Evolutionary conservation across 2,329 filamentous ascomycete genomes (phyloP).

Genomic region (Esteya vermicola): DNA sequence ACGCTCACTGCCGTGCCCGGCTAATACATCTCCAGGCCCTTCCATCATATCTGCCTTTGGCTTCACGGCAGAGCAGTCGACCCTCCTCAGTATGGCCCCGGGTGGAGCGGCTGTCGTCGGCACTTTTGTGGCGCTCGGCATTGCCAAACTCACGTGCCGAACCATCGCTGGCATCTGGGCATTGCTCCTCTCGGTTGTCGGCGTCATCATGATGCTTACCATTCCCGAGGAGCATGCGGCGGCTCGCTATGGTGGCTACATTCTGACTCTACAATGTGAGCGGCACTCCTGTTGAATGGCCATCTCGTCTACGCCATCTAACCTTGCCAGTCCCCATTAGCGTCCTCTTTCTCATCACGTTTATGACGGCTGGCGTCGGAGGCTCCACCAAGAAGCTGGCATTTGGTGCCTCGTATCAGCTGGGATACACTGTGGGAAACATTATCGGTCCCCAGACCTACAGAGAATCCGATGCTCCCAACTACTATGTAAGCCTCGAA

Average conservation of each 20-base stretch:
- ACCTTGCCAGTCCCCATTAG: slow-evolving; percentile 24
- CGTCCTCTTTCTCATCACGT: slow-evolving; percentile 28
- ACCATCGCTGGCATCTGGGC: slow-evolving; percentile 38
- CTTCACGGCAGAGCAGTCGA: slow-evolving; percentile 24
- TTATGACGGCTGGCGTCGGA: slow-evolving; percentile 29
- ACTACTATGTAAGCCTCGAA: neutral
- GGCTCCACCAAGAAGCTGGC: slow-evolving; percentile 1
- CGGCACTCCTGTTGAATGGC: too few species aligned
- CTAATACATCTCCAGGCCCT: slow-evolving; percentile 35
- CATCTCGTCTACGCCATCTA: slow-evolving; percentile 15
- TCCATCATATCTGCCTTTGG: slow-evolving; percentile 41
- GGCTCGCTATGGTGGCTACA: slow-evolving; percentile 42
- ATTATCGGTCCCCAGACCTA: slow-evolving; percentile 1
- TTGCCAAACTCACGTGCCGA: slow-evolving; percentile 20
- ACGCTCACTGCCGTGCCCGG: too few species aligned
- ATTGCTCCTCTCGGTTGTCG: slow-evolving; percentile 26
- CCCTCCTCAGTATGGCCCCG: slow-evolving; percentile 23
- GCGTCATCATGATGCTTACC: slow-evolving; percentile 2
- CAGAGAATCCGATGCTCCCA: neutral
- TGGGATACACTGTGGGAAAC: slow-evolving; percentile 1
- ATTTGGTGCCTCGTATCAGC: neutral
- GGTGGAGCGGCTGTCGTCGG: slow-evolving; percentile 37
- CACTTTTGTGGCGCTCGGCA: slow-evolving; percentile 32
- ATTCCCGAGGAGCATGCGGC: slow-evolving; percentile 2
- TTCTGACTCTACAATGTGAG: slow-evolving; percentile 32